Evolutionary conservation across 163 green algal genomes (phyloP), one percentile per base, ranked within the genome.

Genomic region (Volvox carteri): DNA sequence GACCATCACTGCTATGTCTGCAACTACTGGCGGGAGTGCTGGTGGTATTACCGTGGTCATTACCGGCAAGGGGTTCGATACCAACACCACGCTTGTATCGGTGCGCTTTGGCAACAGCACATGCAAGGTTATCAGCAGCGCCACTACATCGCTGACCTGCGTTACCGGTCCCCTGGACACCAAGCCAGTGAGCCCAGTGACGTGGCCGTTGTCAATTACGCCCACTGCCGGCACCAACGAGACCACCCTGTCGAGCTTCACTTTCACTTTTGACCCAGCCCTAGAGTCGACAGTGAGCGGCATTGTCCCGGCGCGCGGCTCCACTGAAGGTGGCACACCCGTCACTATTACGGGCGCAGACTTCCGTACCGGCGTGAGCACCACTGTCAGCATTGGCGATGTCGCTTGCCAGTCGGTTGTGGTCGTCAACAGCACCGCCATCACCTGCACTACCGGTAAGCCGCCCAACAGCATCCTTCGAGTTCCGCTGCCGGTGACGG

Each of bases 311-410:
- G 41, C 50, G 2, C 80, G 84, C 0, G 95, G 95, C 46, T 93
- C 91, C 23, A 95, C 94, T 33, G 94, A 91, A 52, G 94, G 94
- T 21, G 92, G 92, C 54, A 96, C 94, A 11, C 60, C 48, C 12
- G 4, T 97, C 25, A 91, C 74, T 1, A 88, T 97, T 54, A 91
- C 80, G 2, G 94, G 93, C 50, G 84, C 70, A 1, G 41, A 37
- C 72, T 86, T 89, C 28, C n/a, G 2, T 2, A 16, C 44, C 16
- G 77, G 23, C n/a, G 75, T 33, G 41, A 30, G 41, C 78, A 75
- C 91, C 33, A 84, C 46, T 1, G 74, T 92, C 25, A 56, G 11
- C 4, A 81, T 93, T 39, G 92, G 46, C 39, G 39, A 39, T 60
- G 44, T 44, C 14, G 3, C 79, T 0, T 94, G 91, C 87, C 62